Base-by-base conservation (phyloP, 31 red algal species). In the Asparagopsis taxiformis region DNA sequence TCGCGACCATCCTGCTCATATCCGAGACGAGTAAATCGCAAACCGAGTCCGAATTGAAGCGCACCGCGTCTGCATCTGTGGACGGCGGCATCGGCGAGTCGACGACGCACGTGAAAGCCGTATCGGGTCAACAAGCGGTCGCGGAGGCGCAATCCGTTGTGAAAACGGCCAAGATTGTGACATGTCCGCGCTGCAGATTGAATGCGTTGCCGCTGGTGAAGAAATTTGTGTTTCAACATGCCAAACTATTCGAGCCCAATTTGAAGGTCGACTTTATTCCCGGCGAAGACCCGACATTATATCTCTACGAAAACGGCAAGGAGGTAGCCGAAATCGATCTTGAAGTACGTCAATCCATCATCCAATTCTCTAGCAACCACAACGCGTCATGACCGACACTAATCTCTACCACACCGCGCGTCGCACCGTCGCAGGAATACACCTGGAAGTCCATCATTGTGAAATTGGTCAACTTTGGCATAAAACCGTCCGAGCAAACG, bases 251-350 rank as follows among this genome's bases (percentile, higher is more conserved):
- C 38, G 23, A 49, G 37, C 73, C 73, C 7, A 48, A 36, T 1
- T 23, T 77, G 11, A 1, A 20, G 3, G 30, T 77, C 0, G 39
- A 65, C 9, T 77, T 77, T 43, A 35, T 64, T 28, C 17, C 50
- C n/a, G 73, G 73, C 24, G 39, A 64, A 35, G 31, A 35, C 13
- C 73, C 73, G 1, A 57, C 63, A 10, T 61, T 77, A 21, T 41
- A 63, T 39, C 73, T 77, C 31, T 77, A 77, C 37, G 58, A 77
- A 52, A 57, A 63, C 73, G 73, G 38, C 1, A 64, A 63, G 55
- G 73, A 77, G 30, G 59, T 64, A 1, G 34, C 37, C 30, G 39
- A 34, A 5, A 53, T 77, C 43, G 59, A 63, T 17, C 43, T 77
- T 34, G 73, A 7, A 26, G 68, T 71, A 56, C 19, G 68, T 56